These are phyloP conservation scores for Termitomyces sp. DNA, from an alignment of 768 basidiomycete species.

Conservation along the genomic window DNA sequence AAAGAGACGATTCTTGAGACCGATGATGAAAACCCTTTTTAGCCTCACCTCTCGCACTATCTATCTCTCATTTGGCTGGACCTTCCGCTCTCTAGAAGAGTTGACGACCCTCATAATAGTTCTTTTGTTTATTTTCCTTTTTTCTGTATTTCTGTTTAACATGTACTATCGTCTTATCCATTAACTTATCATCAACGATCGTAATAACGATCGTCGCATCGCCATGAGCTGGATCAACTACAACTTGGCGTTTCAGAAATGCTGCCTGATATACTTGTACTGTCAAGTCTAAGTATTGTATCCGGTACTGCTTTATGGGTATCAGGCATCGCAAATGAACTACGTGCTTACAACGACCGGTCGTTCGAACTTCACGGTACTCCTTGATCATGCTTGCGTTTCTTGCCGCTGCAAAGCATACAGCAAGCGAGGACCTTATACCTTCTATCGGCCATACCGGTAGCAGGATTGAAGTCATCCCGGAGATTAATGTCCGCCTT, in stretches of 20 bases:
- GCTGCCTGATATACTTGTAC: background rate
- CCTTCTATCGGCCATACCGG: background rate
- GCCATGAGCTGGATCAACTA: background rate
- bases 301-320: background rate
- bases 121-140: conserved; percentile 11
- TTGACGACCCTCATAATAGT: conserved; percentile 15
- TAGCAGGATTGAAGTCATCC: background rate
- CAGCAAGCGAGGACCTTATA: background rate
- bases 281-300: background rate
- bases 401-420: background rate
- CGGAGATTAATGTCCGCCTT: background rate
- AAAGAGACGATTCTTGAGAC: conserved; percentile 35
- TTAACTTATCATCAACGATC: background rate
- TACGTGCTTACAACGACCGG: background rate
- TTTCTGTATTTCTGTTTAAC: conserved; percentile 20
- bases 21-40: conserved; percentile 77
- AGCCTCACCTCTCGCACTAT: conserved; percentile 17
- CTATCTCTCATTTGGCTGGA: conserved; percentile 20
- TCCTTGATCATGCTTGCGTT: background rate
- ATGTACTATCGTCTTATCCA: conserved; percentile 13
- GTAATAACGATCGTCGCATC: background rate
- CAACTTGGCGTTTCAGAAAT: background rate
- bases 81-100: conserved; percentile 18
- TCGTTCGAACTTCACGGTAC: background rate
- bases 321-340: background rate